Percentiles rank a stretch among this genome's conserved stretches.
Evolutionary conservation across 495 filamentous ascomycete species (phyloP).

Genomic region (Sphaerosporella brunnea): DNA sequence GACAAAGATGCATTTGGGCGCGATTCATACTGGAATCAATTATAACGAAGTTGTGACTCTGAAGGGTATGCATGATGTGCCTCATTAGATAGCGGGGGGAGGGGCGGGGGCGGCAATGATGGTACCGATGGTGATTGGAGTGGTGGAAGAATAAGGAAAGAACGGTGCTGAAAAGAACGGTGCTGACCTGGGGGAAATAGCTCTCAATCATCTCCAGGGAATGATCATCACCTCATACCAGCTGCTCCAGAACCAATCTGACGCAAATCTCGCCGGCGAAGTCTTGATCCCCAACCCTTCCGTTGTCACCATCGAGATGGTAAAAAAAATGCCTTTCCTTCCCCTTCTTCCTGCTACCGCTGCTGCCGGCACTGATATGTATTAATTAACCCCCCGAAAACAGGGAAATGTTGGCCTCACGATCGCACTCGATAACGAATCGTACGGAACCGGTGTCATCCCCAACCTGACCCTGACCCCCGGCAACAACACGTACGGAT

Average conservation of each 20-base stretch:
- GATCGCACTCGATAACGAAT: constrained; percentile 9
- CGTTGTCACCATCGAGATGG: constrained; percentile 21
- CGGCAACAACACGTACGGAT: constrained; percentile 18
- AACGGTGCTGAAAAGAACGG: too few species aligned
- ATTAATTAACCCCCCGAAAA: too few species aligned
- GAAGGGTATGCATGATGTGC: constrained; percentile 16
- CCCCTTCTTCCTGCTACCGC: neutral
- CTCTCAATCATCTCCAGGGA: constrained; percentile 20
- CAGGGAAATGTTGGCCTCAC: constrained; percentile 20
- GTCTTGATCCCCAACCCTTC: constrained; percentile 25
- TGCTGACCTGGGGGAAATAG: neutral
- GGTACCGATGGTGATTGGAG: too few species aligned
- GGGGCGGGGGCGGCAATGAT: too few species aligned
- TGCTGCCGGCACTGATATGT: too few species aligned
- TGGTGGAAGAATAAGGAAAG: too few species aligned
- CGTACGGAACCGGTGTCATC: constrained; percentile 15
- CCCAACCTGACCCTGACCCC: constrained; percentile 15
- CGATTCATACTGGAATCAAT: constrained; percentile 12
- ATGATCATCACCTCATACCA: constrained; percentile 22
- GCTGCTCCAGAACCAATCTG: constrained; percentile 6
- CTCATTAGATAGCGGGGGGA: neutral
- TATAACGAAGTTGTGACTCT: constrained; percentile 19
- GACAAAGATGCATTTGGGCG: constrained; percentile 17
- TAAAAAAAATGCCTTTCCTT: neutral
- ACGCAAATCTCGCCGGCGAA: constrained; percentile 15